phyloP scores from a whole-genome alignment of 441 rosid genomes.

The Erodium chrysanthum region DNA sequence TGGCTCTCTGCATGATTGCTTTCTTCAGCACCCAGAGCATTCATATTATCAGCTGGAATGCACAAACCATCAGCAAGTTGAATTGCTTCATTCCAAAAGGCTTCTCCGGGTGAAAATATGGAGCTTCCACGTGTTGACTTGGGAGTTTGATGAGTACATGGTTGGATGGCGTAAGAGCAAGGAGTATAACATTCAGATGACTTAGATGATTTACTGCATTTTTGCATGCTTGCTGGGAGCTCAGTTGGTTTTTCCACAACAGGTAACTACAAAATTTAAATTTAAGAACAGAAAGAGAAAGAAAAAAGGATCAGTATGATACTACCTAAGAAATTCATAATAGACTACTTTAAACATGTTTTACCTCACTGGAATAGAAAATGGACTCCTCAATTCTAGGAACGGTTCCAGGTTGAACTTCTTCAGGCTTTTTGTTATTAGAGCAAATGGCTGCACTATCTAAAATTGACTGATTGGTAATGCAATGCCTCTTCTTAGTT shows the following conservation, averaged over 20 bases:
- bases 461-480: conserved; percentile 24
- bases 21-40: conserved; percentile 25
- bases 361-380: conserved; percentile 31
- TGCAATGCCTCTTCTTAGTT: conserved; percentile 43
- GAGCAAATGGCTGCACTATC: conserved; percentile 24
- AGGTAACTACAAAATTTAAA: conserved; percentile 26
- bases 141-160: conserved; percentile 43
- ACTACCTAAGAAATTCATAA: conserved; percentile 12
- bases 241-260: conserved; percentile 21
- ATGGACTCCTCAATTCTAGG: conserved; percentile 26
- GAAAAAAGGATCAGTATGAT: conserved; percentile 7
- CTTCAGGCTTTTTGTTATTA: conserved; percentile 31
- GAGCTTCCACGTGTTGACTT: conserved; percentile 79
- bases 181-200: conserved; percentile 54
- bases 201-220: conserved; percentile 41
- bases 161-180: conserved; percentile 39
- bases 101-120: conserved; percentile 80
- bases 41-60: conserved; percentile 28
- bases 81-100: conserved; percentile 95
- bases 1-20: conserved; percentile 20
- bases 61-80: conserved; percentile 76
- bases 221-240: conserved; percentile 51
- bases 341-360: conserved; percentile 18
- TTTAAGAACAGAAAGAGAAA: neutral
- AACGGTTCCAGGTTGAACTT: conserved; percentile 22